These are phyloP conservation scores for Gorgonomyces haynaldii DNA, from an alignment of 192 early-diverging fungal genomes.

Conservation along the genomic window DNA sequence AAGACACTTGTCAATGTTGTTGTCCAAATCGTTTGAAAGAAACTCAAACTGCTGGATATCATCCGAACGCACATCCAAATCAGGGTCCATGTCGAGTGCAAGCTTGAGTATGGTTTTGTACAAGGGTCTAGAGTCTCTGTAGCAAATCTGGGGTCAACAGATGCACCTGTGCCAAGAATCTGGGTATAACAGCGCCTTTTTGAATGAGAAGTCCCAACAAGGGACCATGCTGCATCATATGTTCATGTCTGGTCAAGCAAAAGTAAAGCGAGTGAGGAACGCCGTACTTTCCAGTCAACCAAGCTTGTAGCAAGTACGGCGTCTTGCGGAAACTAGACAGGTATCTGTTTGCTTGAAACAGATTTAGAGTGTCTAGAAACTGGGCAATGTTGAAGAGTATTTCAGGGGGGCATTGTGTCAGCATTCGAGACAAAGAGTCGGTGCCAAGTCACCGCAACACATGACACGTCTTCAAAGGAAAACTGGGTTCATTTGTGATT, in stretches of 20 bases:
- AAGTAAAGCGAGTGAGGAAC: slow-evolving; percentile 1
- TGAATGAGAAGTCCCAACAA: too few relatives aligned
- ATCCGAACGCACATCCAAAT: slow-evolving; percentile 1
- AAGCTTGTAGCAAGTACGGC: too few relatives aligned
- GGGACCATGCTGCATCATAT: not conserved
- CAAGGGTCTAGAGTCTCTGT: not conserved
- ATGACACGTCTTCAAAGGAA: too few relatives aligned
- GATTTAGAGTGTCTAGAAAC: too few relatives aligned
- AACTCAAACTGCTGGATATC: slow-evolving; percentile 6
- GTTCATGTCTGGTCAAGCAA: too few relatives aligned
- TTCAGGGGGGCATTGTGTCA: too few relatives aligned
- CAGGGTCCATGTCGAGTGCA: not conserved
- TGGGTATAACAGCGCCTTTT: not conserved
- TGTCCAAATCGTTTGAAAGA: slow-evolving; percentile 6
- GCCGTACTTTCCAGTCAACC: not conserved
- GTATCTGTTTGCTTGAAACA: too few relatives aligned
- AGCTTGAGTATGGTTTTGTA: not conserved
- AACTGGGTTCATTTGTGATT: too few relatives aligned
- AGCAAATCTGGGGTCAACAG: not conserved
- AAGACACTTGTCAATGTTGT: not conserved
- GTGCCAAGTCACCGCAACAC: too few relatives aligned
- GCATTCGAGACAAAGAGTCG: too few relatives aligned
- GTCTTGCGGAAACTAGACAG: too few relatives aligned
- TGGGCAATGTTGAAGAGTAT: too few relatives aligned
- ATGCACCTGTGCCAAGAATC: not conserved